These are phyloP conservation scores for Wilhelminamyces savonicus DNA, from an alignment of 805 yeast genomes.

Conservation along the genomic window DNA sequence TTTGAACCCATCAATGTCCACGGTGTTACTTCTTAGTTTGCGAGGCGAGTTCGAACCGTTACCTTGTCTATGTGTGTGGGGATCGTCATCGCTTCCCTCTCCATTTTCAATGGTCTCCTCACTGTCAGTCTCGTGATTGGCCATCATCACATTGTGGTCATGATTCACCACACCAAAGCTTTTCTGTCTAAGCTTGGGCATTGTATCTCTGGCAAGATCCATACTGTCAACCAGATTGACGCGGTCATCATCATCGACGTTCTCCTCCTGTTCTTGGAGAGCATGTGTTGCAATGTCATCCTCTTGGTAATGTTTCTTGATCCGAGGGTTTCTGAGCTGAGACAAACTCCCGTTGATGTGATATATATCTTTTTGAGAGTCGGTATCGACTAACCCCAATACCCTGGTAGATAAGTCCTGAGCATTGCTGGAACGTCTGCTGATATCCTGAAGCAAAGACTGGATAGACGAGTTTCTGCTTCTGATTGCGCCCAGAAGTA, in stretches of 20 bases:
- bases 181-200: constrained; percentile 7
- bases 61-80: too few relatives aligned
- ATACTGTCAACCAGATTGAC: too few relatives aligned
- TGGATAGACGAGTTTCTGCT: constrained; percentile 18
- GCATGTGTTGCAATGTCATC: constrained; percentile 2
- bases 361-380: constrained; percentile 14
- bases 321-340: constrained; percentile 20
- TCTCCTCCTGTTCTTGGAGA: neutral
- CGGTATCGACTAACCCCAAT: constrained; percentile 20
- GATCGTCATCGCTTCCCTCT: too few relatives aligned
- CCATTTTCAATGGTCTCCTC: too few relatives aligned
- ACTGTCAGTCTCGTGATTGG: too few relatives aligned
- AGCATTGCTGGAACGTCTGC: constrained; percentile 12
- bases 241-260: neutral
- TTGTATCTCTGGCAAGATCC: too few relatives aligned
- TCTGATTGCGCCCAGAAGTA: too few relatives aligned
- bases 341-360: constrained; percentile 11
- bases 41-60: too few relatives aligned
- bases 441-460: constrained; percentile 16
- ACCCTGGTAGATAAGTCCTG: constrained; percentile 11
- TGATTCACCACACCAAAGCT: too few relatives aligned
- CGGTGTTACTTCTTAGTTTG: too few relatives aligned
- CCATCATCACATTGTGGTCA: too few relatives aligned
- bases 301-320: constrained; percentile 20
- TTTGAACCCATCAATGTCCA: too few relatives aligned